Conservation (phyloP, 345 rosid species). For the Brassica cretica region DNA sequence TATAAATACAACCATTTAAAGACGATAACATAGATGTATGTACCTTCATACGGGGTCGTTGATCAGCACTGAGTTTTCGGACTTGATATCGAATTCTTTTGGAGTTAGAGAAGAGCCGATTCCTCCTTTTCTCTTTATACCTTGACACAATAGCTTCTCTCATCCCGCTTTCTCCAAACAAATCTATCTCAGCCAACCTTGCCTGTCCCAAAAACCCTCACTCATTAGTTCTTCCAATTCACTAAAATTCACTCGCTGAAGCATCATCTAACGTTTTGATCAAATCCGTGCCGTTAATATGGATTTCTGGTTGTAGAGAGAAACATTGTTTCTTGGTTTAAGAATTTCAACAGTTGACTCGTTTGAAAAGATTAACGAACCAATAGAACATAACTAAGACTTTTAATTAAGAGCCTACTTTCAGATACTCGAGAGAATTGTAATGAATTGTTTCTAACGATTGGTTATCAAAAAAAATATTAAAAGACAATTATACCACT, state of each 20-base stretch:
- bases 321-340: background rate
- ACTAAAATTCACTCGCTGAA: background rate
- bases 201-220: conserved; percentile 46
- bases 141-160: conserved; percentile 81
- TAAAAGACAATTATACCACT: background rate
- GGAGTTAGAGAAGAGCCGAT: conserved; percentile 77
- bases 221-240: background rate
- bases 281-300: background rate
- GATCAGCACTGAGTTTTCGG: conserved; percentile 79
- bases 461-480: background rate
- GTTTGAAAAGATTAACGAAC: background rate
- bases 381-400: background rate
- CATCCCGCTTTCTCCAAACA: conserved; percentile 57
- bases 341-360: background rate
- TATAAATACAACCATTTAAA: background rate
- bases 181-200: conserved; percentile 66
- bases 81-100: conserved; percentile 81
- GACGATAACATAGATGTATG: background rate
- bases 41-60: conserved; percentile 84
- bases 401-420: background rate
- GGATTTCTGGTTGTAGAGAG: background rate
- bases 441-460: background rate
- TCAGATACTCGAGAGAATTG: background rate
- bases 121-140: conserved; percentile 80
- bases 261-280: background rate